Evolutionary conservation across 129 eudicot genomes (phyloP).

Genomic region (Flaveria robusta): DNA sequence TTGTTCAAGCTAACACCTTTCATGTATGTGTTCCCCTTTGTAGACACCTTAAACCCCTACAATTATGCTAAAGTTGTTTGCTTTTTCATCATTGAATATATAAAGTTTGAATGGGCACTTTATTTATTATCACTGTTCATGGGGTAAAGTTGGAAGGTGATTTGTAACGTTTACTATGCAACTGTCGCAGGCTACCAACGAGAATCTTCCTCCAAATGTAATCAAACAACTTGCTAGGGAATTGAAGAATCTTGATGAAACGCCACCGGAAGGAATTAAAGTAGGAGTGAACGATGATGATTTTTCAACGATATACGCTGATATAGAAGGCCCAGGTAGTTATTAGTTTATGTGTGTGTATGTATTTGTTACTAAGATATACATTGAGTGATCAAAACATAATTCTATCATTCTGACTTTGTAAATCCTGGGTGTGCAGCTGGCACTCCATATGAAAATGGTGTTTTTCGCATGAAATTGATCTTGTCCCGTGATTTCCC

Average conservation of each 20-base stretch:
- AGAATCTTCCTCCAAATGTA: conserved; percentile 93
- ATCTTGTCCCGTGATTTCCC: conserved; percentile 24
- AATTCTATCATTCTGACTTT: conserved; percentile 3
- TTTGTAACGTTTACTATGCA: conserved; percentile 17
- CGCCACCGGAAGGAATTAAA: conserved; percentile 96
- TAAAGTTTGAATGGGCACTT: neutral
- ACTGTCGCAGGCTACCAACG: conserved; percentile 74
- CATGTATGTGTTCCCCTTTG: neutral
- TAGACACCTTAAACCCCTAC: neutral
- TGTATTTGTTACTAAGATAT: neutral
- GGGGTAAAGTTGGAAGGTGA: neutral
- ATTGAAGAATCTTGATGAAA: conserved; percentile 90
- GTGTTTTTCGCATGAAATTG: conserved; percentile 80
- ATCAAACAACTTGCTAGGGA: conserved; percentile 90
- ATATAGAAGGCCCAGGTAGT: conserved; percentile 93
- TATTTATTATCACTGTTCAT: neutral
- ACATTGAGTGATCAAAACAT: neutral
- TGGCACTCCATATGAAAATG: conserved; percentile 90
- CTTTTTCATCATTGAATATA: neutral
- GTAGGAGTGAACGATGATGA: conserved; percentile 90
- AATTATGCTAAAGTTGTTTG: neutral
- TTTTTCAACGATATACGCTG: conserved; percentile 82
- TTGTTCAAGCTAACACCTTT: conserved; percentile 11
- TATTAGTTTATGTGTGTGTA: neutral
- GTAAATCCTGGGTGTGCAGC: conserved; percentile 51